These are phyloP conservation scores for Pichia exigua DNA, from an alignment of 805 yeast species.

Conservation along the genomic window DNA sequence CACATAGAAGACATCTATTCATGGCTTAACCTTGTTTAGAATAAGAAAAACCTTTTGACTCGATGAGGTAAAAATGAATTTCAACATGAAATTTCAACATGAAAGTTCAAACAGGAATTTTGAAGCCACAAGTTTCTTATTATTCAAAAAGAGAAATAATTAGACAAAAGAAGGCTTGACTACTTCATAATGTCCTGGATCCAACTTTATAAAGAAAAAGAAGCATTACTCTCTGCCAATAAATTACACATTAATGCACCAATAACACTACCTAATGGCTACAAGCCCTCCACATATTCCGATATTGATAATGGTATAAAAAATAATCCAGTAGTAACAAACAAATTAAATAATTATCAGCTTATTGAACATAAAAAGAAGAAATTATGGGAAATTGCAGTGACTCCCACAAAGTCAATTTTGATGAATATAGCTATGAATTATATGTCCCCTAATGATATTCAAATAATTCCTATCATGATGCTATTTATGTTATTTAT, in stretches of 20 bases:
- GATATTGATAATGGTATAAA: neutral
- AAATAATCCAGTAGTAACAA: neutral
- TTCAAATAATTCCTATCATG: conserved; percentile 85
- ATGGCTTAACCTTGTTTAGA: neutral
- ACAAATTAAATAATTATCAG: conserved; percentile 12
- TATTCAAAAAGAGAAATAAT: too few relatives aligned
- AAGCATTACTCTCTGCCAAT: neutral
- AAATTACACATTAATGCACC: neutral
- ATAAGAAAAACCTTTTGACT: neutral
- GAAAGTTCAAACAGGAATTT: neutral
- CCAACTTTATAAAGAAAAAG: neutral
- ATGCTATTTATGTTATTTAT: conserved; percentile 81
- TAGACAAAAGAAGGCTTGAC: too few relatives aligned
- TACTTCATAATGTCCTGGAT: neutral
- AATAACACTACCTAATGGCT: neutral
- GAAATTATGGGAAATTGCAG: conserved; percentile 83
- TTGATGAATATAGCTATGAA: conserved; percentile 89
- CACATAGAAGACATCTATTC: conserved; percentile 4
- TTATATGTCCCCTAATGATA: conserved; percentile 84
- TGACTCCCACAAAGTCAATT: conserved; percentile 70
- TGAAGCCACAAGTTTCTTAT: too few relatives aligned
- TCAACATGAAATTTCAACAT: too few relatives aligned
- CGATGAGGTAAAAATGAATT: neutral
- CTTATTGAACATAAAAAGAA: conserved; percentile 38
- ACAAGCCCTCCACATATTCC: neutral